Percentiles rank a stretch among this genome's conserved stretches.
These are phyloP conservation scores for Trichoderma cornu-damae DNA, from an alignment of 2,329 filamentous ascomycete species.

Conservation along the genomic window DNA sequence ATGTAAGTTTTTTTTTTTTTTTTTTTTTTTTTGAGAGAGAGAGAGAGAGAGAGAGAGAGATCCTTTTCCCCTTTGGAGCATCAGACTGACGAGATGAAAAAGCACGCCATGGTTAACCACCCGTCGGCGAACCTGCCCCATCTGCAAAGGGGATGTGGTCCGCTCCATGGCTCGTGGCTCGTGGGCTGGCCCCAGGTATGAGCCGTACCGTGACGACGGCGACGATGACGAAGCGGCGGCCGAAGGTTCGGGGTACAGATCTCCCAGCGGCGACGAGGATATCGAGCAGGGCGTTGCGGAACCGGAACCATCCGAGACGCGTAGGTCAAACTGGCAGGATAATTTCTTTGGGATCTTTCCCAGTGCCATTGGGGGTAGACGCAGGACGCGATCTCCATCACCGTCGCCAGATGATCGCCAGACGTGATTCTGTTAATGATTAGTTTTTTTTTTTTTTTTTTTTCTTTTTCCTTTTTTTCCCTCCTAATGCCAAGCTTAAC, in stretches of 20 bases:
- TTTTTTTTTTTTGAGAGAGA: no score
- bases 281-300: conserved; percentile 40
- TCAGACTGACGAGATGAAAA: background rate
- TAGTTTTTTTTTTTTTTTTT: background rate
- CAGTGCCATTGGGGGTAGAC: conserved; percentile 24
- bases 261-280: conserved; percentile 34
- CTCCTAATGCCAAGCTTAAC: background rate
- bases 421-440: background rate
- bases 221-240: conserved; percentile 42
- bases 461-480: background rate
- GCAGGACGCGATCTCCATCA: conserved; percentile 24
- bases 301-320: conserved; percentile 22
- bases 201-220: conserved; percentile 50
- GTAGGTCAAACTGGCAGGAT: conserved; percentile 27
- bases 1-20: conserved; percentile 64
- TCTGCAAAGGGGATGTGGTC: conserved; percentile 97
- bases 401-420: conserved; percentile 21
- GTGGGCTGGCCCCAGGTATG: conserved; percentile 48
- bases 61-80: conserved; percentile 23
- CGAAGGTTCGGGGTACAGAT: conserved; percentile 32
- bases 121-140: conserved; percentile 91
- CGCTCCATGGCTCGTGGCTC: conserved; percentile 55
- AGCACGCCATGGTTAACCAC: conserved; percentile 97
- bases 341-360: conserved; percentile 39
- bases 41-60: no score